phyloP scores from a whole-genome alignment of 2,329 filamentous ascomycete genomes.

The Verticillium klebahnii region DNA sequence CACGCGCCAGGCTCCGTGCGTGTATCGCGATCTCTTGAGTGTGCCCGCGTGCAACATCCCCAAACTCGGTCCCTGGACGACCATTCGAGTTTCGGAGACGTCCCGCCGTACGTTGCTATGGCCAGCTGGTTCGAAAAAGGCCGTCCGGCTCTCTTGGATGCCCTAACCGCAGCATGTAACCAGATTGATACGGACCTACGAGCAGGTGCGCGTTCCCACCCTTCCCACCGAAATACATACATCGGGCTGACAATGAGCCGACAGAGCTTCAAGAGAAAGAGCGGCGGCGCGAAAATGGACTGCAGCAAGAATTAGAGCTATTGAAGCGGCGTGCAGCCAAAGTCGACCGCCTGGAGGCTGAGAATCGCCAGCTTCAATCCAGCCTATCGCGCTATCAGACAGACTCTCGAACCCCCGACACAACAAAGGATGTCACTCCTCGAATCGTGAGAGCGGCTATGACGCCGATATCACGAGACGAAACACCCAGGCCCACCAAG shows the following conservation, averaged over 20 bases:
- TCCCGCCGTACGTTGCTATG: conserved; percentile 20
- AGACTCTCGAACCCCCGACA: conserved; percentile 4
- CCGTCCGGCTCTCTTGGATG: conserved; percentile 33
- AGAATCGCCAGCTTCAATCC: conserved; percentile 35
- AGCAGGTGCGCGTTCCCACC: conserved; percentile 21
- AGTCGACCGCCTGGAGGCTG: conserved; percentile 31
- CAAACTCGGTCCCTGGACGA: background rate
- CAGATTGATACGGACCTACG: conserved; percentile 32
- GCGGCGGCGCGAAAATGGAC: background rate
- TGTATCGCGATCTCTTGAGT: background rate
- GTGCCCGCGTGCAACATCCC: background rate
- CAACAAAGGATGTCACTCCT: conserved; percentile 3
- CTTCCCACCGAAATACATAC: no score
- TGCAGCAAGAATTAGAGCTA: conserved; percentile 26
- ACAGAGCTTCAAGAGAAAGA: conserved; percentile 21
- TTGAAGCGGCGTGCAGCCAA: conserved; percentile 24
- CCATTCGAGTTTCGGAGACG: background rate
- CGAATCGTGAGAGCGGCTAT: background rate
- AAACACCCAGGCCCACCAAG: background rate
- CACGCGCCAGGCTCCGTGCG: background rate
- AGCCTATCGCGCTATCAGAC: conserved; percentile 27
- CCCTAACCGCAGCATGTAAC: conserved; percentile 33
- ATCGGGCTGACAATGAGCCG: conserved; percentile 6
- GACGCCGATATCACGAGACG: background rate
- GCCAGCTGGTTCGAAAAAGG: conserved; percentile 33